Percentiles rank a stretch among this genome's conserved stretches.
Evolutionary conservation across 2,329 filamentous ascomycete species (phyloP).

Genomic region (Fusarium caatingaense): DNA sequence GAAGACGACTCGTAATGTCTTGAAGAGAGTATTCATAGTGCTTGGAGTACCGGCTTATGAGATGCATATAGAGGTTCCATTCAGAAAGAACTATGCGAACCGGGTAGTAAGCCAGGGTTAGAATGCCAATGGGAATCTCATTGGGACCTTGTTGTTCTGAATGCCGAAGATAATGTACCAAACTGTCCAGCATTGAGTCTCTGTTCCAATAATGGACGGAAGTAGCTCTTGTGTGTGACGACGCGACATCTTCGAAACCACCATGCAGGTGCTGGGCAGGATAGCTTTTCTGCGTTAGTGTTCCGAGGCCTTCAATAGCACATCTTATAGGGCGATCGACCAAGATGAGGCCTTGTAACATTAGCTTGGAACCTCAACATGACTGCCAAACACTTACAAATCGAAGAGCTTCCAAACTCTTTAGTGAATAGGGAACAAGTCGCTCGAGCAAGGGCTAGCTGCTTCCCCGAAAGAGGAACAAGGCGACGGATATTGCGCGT

Average conservation of each 20-base stretch:
- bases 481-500: neutral
- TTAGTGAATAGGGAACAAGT: neutral
- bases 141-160: too few species aligned
- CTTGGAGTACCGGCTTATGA: neutral
- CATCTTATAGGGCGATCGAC: accelerated
- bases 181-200: neutral
- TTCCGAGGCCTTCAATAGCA: accelerated
- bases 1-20: neutral
- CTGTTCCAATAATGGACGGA: neutral
- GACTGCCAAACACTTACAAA: too few species aligned
- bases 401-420: too few species aligned
- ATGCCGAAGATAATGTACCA: accelerated
- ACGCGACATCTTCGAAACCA: neutral
- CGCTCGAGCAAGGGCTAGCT: neutral
- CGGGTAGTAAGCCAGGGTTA: neutral
- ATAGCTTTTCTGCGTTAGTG: accelerated
- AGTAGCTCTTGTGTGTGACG: accelerated
- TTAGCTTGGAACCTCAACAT: too few species aligned
- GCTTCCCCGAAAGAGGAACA: neutral
- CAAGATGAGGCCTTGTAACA: neutral
- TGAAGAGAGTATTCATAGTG: neutral
- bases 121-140: too few species aligned
- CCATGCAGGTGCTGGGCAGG: neutral
- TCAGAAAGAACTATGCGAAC: neutral
- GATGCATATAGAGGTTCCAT: neutral